Percentiles rank a stretch among this genome's conserved stretches.
phyloP scores from a whole-genome alignment of 1,284 basidiomycete genomes.

The Schizophyllum commune region DNA sequence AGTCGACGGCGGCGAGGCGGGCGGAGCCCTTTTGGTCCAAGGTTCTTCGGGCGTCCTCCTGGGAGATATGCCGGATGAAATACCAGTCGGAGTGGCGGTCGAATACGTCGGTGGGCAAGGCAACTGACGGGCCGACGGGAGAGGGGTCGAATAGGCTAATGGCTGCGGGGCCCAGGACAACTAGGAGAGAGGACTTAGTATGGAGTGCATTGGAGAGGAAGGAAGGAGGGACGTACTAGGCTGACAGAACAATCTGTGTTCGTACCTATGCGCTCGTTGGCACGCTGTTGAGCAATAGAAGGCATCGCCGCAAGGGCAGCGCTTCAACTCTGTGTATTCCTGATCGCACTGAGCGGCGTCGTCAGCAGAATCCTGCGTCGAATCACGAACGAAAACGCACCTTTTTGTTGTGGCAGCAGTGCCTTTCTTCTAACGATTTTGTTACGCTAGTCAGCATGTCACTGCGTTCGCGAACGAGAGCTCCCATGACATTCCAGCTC shows the following conservation, averaged over 20 bases:
- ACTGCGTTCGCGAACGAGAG: not conserved
- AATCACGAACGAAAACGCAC: not conserved
- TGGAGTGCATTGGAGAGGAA: not conserved
- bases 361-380: not conserved
- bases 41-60: not conserved
- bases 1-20: not conserved
- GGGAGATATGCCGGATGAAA: not conserved
- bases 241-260: not conserved
- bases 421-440: not conserved
- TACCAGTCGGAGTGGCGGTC: not conserved
- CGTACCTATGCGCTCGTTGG: not conserved
- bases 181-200: not conserved
- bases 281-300: not conserved
- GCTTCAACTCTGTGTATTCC: not conserved
- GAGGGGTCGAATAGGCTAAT: not conserved
- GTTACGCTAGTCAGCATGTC: not conserved
- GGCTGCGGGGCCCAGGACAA: not conserved
- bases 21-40: not conserved
- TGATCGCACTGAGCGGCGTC: no score
- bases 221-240: not conserved
- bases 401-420: not conserved
- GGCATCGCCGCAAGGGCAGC: not conserved
- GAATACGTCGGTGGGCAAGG: not conserved
- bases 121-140: no score
- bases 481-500: not conserved